A percentile compares a stretch with the other conserved stretches of the same genome.
phyloP scores from a whole-genome alignment of 2,329 filamentous ascomycete species.

The Pleurostoma richardsiae region DNA sequence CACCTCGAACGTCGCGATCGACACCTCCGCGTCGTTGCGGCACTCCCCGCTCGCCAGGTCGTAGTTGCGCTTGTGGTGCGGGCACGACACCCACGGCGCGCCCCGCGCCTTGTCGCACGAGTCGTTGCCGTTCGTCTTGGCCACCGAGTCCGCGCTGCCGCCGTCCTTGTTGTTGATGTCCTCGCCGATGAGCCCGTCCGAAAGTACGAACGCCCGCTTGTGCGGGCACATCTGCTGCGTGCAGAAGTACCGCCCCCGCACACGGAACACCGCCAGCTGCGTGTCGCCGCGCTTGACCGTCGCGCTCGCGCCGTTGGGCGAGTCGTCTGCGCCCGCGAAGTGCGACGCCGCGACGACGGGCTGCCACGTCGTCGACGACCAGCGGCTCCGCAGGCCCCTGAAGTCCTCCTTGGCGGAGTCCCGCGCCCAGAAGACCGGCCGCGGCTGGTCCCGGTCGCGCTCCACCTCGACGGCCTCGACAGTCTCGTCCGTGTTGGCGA shows the following conservation, averaged over 20 bases:
- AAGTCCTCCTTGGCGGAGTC: slow-evolving; percentile 68
- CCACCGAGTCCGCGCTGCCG: slow-evolving; percentile 14
- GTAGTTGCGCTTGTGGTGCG: slow-evolving; percentile 87
- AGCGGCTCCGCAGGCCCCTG: slow-evolving; percentile 55
- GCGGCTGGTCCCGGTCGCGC: slow-evolving; percentile 64
- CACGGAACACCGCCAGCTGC: slow-evolving; percentile 81
- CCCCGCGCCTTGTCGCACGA: slow-evolving; percentile 5
- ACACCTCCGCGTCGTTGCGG: slow-evolving; percentile 67
- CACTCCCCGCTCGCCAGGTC: slow-evolving; percentile 69
- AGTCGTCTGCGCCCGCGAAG: slow-evolving; percentile 59
- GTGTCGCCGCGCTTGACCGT: slow-evolving; percentile 84
- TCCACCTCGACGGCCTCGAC: slow-evolving; percentile 66
- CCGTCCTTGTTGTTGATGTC: slow-evolving; percentile 27
- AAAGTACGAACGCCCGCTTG: slow-evolving; percentile 84
- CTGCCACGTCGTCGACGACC: slow-evolving; percentile 69
- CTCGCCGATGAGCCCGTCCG: slow-evolving; percentile 78
- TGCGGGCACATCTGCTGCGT: slow-evolving; percentile 95
- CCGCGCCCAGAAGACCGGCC: slow-evolving; percentile 74
- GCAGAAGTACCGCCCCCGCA: slow-evolving; percentile 75
- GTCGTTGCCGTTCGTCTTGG: slow-evolving; percentile 19
- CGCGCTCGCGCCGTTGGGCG: slow-evolving; percentile 68
- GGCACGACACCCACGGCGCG: slow-evolving; percentile 77
- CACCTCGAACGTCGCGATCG: slow-evolving; percentile 75
- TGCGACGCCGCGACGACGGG: slow-evolving; percentile 67
- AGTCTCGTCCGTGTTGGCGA: slow-evolving; percentile 74